phyloP scores from a whole-genome alignment of 805 yeast species.

The Candida arabinofermentans region DNA sequence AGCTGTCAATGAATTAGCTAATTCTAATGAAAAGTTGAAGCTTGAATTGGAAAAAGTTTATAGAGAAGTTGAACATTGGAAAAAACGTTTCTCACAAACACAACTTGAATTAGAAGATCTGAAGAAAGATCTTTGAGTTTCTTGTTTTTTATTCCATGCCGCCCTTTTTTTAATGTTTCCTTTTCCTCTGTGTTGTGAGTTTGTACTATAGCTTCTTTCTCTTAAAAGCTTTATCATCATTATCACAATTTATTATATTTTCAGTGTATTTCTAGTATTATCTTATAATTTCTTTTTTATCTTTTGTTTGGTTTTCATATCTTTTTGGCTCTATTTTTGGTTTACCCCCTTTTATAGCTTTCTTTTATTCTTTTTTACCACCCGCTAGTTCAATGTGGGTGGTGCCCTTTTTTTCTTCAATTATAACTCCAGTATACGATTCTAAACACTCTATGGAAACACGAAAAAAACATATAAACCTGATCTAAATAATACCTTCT shows the following conservation, averaged over 20 bases:
- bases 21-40: slow-evolving; percentile 83
- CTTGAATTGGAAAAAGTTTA: slow-evolving; percentile 87
- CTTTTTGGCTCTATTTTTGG: slow-evolving; percentile 1
- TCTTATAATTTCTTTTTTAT: neutral
- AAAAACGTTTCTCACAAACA: slow-evolving; percentile 37
- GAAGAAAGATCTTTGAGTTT: slow-evolving; percentile 4
- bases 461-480: neutral
- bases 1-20: slow-evolving; percentile 78
- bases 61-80: slow-evolving; percentile 85
- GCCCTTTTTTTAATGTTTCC: neutral
- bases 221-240: neutral
- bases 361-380: no score
- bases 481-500: slow-evolving; percentile 43
- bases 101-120: slow-evolving; percentile 13
- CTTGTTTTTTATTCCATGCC: neutral
- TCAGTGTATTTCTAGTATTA: slow-evolving; percentile 2
- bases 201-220: no score
- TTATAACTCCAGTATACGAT: no score
- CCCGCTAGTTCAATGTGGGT: no score
- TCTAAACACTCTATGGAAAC: no score
- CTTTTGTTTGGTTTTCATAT: neutral
- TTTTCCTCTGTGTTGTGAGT: neutral
- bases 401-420: no score
- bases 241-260: neutral
- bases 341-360: neutral